These are phyloP conservation scores for Gracilaria vermiculophylla DNA, from an alignment of 23 red algal genomes.

Conservation along the genomic window DNA sequence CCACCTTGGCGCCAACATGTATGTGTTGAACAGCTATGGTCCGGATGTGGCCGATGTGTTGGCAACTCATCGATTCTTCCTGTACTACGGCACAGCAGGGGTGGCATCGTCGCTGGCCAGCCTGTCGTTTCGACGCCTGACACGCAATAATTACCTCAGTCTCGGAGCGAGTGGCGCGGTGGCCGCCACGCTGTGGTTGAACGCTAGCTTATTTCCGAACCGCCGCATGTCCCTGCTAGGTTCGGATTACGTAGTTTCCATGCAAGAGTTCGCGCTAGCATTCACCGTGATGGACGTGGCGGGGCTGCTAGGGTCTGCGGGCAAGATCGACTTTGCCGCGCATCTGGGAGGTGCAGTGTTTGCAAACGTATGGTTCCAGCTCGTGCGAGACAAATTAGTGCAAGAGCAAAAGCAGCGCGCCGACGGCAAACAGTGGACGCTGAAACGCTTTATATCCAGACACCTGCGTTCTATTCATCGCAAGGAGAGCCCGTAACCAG, in stretches of 20 bases:
- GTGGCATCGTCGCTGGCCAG: slow-evolving; percentile 62
- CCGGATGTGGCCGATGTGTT: slow-evolving; percentile 57
- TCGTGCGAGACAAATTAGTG: slow-evolving; percentile 51
- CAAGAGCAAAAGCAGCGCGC: slow-evolving; percentile 4
- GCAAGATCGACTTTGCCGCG: slow-evolving; percentile 77
- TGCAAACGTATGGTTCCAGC: slow-evolving; percentile 58
- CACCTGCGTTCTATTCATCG: neutral
- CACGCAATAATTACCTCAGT: slow-evolving; percentile 30
- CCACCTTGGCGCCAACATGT: slow-evolving; percentile 78
- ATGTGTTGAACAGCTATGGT: slow-evolving; percentile 64
- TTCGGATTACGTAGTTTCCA: slow-evolving; percentile 21
- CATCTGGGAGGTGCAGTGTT: slow-evolving; percentile 80
- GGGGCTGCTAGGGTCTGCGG: slow-evolving; percentile 65
- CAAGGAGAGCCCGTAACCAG: neutral
- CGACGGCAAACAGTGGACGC: neutral
- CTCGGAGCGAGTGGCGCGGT: slow-evolving; percentile 77
- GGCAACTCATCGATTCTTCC: slow-evolving; percentile 49
- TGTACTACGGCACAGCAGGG: slow-evolving; percentile 70
- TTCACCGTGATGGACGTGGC: slow-evolving; percentile 69
- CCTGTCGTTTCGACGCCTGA: slow-evolving; percentile 53
- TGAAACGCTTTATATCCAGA: neutral
- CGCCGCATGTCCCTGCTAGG: slow-evolving; percentile 64
- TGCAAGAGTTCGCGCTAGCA: slow-evolving; percentile 63
- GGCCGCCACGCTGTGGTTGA: slow-evolving; percentile 66
- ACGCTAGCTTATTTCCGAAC: slow-evolving; percentile 70